Conservation (phyloP, 139 green algal species). For the Ettlia oleoabundans region DNA sequence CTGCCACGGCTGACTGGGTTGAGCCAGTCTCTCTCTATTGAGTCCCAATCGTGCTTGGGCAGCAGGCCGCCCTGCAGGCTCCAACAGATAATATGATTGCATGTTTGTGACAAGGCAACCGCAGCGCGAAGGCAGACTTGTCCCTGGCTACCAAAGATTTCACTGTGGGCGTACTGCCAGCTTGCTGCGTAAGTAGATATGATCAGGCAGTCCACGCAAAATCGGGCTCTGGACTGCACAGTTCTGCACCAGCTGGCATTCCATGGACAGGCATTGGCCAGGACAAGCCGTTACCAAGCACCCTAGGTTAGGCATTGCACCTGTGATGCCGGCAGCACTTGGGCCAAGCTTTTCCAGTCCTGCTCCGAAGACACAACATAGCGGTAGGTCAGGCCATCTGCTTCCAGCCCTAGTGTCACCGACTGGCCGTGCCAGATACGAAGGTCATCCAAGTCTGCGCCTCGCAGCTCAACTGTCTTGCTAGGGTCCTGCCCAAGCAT, state of each 20-base stretch:
- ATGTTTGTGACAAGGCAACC: too few relatives aligned
- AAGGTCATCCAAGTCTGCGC: constrained; percentile 23
- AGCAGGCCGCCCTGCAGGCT: constrained; percentile 30
- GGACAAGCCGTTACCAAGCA: too few relatives aligned
- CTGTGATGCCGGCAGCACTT: constrained; percentile 10
- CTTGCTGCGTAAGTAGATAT: too few relatives aligned
- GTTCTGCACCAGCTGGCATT: too few relatives aligned
- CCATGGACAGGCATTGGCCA: too few relatives aligned
- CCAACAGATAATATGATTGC: neutral
- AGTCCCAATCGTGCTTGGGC: constrained; percentile 17
- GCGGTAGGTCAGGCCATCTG: neutral
- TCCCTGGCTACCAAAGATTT: too few relatives aligned
- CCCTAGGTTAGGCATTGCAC: too few relatives aligned
- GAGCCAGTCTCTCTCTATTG: constrained; percentile 24
- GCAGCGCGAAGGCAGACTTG: too few relatives aligned
- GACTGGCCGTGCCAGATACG: constrained; percentile 41
- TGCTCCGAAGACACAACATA: constrained; percentile 14
- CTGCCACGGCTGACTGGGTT: constrained; percentile 16
- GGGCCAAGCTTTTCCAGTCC: constrained; percentile 19
- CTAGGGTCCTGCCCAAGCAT: neutral
- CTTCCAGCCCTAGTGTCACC: constrained; percentile 30
- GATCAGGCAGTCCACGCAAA: too few relatives aligned
- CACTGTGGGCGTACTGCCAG: too few relatives aligned
- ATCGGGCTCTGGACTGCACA: too few relatives aligned
- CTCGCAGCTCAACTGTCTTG: constrained; percentile 8